Conservation (phyloP, 2,329 filamentous ascomycete species). For the Penicillium sp. region DNA sequence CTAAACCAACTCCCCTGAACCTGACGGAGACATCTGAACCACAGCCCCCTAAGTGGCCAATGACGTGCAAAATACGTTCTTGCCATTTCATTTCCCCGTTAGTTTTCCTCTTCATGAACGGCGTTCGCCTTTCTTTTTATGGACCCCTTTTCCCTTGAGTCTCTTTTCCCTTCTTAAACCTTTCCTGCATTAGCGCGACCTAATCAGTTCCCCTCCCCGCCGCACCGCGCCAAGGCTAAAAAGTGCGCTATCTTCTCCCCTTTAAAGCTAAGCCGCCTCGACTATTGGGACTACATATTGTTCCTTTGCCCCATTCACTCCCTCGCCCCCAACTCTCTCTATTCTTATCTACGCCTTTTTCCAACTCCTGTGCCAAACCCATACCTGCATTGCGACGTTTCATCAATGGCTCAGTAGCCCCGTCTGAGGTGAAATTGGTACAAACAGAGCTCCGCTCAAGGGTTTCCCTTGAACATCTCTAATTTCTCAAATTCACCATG, state of each 20-base stretch:
- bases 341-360: background rate
- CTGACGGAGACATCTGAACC: constrained; percentile 5
- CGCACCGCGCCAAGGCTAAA: background rate
- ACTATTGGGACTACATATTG: background rate
- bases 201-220: background rate
- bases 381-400: background rate
- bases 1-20: background rate
- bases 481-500: constrained; percentile 25
- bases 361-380: background rate
- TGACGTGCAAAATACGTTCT: constrained; percentile 6
- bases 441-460: constrained; percentile 8
- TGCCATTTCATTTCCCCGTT: constrained; percentile 1
- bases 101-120: background rate
- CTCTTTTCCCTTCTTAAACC: background rate
- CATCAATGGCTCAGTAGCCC: constrained; percentile 13
- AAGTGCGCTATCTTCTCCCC: background rate
- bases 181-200: background rate
- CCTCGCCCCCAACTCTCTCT: background rate
- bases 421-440: constrained; percentile 5
- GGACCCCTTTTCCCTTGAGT: background rate
- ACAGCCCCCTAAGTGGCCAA: constrained; percentile 6
- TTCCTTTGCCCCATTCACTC: background rate
- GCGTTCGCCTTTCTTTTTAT: background rate
- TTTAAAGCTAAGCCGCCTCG: background rate
- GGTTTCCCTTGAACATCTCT: constrained; percentile 1